These are phyloP conservation scores for Starmerella ratchasimensis DNA, from an alignment of 805 yeast species.

Conservation along the genomic window DNA sequence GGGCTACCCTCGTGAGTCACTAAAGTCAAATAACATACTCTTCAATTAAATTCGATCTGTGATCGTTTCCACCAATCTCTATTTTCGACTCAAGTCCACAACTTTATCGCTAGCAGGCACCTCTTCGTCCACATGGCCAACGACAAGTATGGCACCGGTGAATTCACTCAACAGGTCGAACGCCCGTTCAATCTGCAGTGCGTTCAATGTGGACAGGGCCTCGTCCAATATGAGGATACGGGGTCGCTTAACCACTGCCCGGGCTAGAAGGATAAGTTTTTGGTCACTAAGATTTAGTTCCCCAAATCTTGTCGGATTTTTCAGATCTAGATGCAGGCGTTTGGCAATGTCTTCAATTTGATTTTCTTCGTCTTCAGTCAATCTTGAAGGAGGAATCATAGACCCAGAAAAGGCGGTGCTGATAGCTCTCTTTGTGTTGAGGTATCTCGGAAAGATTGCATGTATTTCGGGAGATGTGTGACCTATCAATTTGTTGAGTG, in stretches of 20 bases:
- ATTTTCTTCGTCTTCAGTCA: conserved; percentile 29
- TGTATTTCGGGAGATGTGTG: conserved; percentile 87
- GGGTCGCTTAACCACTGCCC: conserved; percentile 71
- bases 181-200: conserved; percentile 41
- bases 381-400: conserved; percentile 35
- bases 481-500: conserved; percentile 67
- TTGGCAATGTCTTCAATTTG: conserved; percentile 35
- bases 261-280: conserved; percentile 57
- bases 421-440: conserved; percentile 44
- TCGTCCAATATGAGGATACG: conserved; percentile 73
- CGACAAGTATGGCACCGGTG: conserved; percentile 59
- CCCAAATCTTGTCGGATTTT: conserved; percentile 31
- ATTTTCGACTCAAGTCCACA: too few relatives aligned
- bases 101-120: conserved; percentile 51
- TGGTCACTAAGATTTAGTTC: conserved; percentile 53
- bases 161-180: conserved; percentile 39
- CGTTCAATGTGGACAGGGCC: conserved; percentile 83
- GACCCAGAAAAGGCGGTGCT: conserved; percentile 68
- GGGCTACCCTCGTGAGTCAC: too few relatives aligned
- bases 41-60: too few relatives aligned
- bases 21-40: too few relatives aligned
- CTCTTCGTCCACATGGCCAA: conserved; percentile 76
- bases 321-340: conserved; percentile 31
- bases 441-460: conserved; percentile 54
- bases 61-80: too few relatives aligned